These are phyloP conservation scores for Cyclotella choctawhatcheeana DNA, from an alignment of 108 stramenopile species.

Conservation along the genomic window DNA sequence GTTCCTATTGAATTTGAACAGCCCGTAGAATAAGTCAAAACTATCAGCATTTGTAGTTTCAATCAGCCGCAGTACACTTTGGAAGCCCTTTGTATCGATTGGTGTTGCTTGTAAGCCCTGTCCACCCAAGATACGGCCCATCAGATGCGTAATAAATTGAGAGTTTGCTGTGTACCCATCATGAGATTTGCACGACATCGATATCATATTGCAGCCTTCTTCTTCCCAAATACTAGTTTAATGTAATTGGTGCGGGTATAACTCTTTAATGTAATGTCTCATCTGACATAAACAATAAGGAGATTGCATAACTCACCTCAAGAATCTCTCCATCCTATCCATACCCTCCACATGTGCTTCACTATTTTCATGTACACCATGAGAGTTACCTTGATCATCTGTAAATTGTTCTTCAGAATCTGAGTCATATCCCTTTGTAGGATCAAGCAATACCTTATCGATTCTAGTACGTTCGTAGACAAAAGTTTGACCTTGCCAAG, in stretches of 20 bases:
- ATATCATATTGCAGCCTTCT: conserved; percentile 98
- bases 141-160: conserved; percentile 98
- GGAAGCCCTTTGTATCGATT: conserved; percentile 97
- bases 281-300: background rate
- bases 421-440: conserved; percentile 10
- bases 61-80: conserved; percentile 90
- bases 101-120: conserved; percentile 81
- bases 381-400: conserved; percentile 34
- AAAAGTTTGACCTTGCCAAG: conserved; percentile 95
- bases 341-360: conserved; percentile 66
- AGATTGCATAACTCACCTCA: conserved; percentile 43
- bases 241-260: background rate
- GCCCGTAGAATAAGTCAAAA: conserved; percentile 98
- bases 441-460: conserved; percentile 54
- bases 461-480: conserved; percentile 95
- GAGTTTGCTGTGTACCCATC: conserved; percentile 97
- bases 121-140: conserved; percentile 95
- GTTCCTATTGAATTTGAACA: conserved; percentile 94
- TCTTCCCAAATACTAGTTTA: conserved; percentile 90
- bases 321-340: conserved; percentile 92
- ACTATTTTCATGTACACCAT: conserved; percentile 71
- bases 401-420: conserved; percentile 22
- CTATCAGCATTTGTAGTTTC: conserved; percentile 95
- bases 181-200: conserved; percentile 94
- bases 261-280: background rate